Evolutionary conservation across 2,329 filamentous ascomycete genomes (phyloP).

Genomic region (Neophaeococcomyces mojaviensis): DNA sequence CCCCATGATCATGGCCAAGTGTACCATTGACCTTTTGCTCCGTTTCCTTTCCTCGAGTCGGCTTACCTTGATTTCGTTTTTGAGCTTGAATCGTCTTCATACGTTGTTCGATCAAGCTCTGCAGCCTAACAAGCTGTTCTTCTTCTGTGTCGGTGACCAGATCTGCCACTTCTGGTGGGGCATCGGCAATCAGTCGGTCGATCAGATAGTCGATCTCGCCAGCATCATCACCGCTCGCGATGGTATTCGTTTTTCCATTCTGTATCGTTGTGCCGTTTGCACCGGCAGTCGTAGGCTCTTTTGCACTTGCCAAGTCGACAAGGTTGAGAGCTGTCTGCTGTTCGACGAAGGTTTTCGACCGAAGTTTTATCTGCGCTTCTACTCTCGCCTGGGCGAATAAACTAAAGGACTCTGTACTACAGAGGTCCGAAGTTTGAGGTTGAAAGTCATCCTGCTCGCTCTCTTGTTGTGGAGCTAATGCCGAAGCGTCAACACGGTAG

Average conservation of each 20-base stretch:
- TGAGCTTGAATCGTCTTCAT: constrained; percentile 11
- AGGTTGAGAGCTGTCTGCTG: constrained; percentile 20
- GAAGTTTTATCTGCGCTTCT: constrained; percentile 18
- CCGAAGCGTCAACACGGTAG: constrained; percentile 2
- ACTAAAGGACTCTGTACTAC: constrained; percentile 25
- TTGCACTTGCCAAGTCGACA: constrained; percentile 15
- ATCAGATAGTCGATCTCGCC: constrained; percentile 18
- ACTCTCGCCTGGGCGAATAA: constrained; percentile 17
- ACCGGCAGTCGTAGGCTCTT: not conserved
- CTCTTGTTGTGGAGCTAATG: constrained; percentile 14
- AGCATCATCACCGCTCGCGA: too few relatives aligned
- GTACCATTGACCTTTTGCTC: not conserved
- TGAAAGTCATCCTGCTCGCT: constrained; percentile 13
- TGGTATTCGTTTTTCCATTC: not conserved
- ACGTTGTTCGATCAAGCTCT: constrained; percentile 16
- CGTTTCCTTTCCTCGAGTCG: not conserved
- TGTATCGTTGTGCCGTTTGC: constrained; percentile 12
- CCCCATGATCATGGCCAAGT: constrained; percentile 3
- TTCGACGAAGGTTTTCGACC: constrained; percentile 19
- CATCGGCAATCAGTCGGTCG: constrained; percentile 20
- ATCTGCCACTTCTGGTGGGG: constrained; percentile 17
- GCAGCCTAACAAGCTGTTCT: constrained; percentile 16
- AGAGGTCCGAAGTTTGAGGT: constrained; percentile 22
- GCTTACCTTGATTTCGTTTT: not conserved
- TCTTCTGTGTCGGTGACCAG: constrained; percentile 13